These are phyloP conservation scores for Physcomitrellopsis africana DNA, from an alignment of 225 moss, liverwort and hornwort species.

Conservation along the genomic window DNA sequence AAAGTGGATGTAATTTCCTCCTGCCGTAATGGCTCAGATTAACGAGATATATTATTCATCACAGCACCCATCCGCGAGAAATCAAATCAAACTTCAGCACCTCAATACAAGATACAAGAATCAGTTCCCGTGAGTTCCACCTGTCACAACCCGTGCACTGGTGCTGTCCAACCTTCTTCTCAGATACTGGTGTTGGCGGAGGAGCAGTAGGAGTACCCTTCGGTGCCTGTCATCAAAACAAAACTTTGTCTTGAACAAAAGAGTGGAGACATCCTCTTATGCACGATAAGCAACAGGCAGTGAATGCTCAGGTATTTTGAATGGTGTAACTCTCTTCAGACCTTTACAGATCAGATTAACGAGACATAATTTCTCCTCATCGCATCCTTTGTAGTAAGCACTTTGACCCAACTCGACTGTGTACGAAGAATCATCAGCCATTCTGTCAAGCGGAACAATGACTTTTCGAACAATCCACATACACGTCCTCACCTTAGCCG, in stretches of 20 bases:
- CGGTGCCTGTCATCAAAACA: conserved; percentile 27
- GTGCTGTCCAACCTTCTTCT: conserved; percentile 43
- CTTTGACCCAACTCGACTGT: neutral
- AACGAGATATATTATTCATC: conserved; percentile 46
- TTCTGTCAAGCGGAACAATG: neutral
- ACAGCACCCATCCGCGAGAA: conserved; percentile 32
- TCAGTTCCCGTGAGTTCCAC: conserved; percentile 8
- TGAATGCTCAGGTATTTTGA: conserved; percentile 30
- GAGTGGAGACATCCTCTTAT: neutral
- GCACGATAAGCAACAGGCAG: too few relatives aligned
- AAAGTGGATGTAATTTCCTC: conserved; percentile 39
- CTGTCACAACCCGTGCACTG: conserved; percentile 52
- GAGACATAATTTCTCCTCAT: conserved; percentile 38
- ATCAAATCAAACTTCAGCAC: neutral
- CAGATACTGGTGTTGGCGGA: conserved; percentile 50
- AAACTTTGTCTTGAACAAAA: neutral
- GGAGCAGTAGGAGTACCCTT: conserved; percentile 48
- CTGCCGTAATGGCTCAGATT: conserved; percentile 48
- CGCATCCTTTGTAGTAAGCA: conserved; percentile 17
- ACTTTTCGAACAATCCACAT: neutral
- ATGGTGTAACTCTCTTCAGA: too few relatives aligned
- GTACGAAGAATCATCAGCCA: neutral
- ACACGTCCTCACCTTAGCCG: conserved; percentile 33
- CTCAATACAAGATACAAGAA: neutral
- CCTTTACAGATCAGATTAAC: conserved; percentile 11